phyloP scores from a whole-genome alignment of 352 stramenopile species.

The Pythium grandisporangium region DNA sequence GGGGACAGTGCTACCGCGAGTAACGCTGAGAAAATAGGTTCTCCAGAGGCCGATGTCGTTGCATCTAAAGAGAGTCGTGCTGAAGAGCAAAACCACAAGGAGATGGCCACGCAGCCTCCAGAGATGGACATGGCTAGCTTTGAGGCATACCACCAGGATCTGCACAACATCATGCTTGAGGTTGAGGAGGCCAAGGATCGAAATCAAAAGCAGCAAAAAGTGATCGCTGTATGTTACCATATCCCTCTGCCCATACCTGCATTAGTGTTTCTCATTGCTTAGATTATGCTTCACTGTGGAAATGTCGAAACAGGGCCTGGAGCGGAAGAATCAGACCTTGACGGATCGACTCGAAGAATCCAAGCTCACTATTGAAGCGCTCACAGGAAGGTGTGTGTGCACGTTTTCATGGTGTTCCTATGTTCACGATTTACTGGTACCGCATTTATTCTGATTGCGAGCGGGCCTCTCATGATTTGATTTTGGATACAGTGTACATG shows the following conservation, averaged over 20 bases:
- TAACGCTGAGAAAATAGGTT: not conserved
- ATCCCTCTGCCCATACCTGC: too few relatives aligned
- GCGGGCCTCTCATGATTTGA: not conserved
- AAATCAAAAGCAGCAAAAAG: constrained; percentile 56
- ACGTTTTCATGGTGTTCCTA: too few relatives aligned
- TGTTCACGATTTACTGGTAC: too few relatives aligned
- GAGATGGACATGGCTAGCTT: constrained; percentile 62
- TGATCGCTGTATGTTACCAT: constrained; percentile 47
- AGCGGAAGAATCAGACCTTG: constrained; percentile 55
- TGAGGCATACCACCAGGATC: constrained; percentile 57
- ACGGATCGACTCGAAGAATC: constrained; percentile 55
- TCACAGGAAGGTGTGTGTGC: constrained; percentile 46
- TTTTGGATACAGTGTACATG: constrained; percentile 53
- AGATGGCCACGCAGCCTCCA: too few relatives aligned
- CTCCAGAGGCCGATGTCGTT: not conserved
- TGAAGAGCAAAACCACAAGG: too few relatives aligned
- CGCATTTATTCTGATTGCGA: not conserved
- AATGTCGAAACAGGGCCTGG: constrained; percentile 42
- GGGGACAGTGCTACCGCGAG: not conserved
- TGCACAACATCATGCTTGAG: constrained; percentile 50
- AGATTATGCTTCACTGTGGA: too few relatives aligned
- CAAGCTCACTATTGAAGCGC: constrained; percentile 52
- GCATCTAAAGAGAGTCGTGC: too few relatives aligned
- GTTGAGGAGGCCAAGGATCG: constrained; percentile 54
- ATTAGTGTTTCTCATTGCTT: too few relatives aligned